Evolutionary conservation across 2,329 filamentous ascomycete genomes (phyloP), one percentile per base, ranked within the genome.

Genomic region (Cordyceps sp.): DNA sequence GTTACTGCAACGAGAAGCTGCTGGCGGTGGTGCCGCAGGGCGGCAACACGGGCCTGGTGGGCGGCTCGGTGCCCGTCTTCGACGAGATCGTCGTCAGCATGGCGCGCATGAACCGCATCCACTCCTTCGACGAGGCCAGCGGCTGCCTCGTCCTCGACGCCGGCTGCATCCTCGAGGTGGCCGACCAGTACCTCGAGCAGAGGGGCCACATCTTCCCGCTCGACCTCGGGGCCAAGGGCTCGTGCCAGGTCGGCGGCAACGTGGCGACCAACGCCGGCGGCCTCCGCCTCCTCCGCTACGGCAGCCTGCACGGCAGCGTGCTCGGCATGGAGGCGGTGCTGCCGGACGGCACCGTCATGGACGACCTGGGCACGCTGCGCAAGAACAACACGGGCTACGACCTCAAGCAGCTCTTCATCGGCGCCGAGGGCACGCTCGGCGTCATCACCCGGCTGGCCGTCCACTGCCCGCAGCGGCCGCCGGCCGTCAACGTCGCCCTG

Each of bases 351-450:
- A 94, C 85, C 6, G 70, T 98, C 43, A 67, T 98, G 29, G 76
- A 96, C 45, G 85, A 94, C 45, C 73, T 98, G 21, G 79, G 73
- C 43, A 86, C 72, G 37, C 64, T 98, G 36, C 75, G 90, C 42
- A 98, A 98, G 66, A 96, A 98, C 66, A 98, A 98, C 61, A 98
- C 90, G 2, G 90, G 90, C 19, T 98, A 96, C 57, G 92, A 98
- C 52, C 58, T 94, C 35, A 94, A 94, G 63, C 88, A 94, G 57
- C 69, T 94, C 23, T 94, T 98, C 53, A 93, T 98, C 46, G 90
- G 90, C 29, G 82, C 77, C 21, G 90, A 98, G 56, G 90, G 90
- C 17, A 96, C 90, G 5, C 79, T 96, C 39, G 90, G 90, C 33
- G 80, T 96, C 46, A 81, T 98, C 45, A 98, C 90, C 14, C 86